Percentiles rank a stretch among this genome's conserved stretches.
Conservation (phyloP, 345 rosid species). For the Boechera stricta region DNA sequence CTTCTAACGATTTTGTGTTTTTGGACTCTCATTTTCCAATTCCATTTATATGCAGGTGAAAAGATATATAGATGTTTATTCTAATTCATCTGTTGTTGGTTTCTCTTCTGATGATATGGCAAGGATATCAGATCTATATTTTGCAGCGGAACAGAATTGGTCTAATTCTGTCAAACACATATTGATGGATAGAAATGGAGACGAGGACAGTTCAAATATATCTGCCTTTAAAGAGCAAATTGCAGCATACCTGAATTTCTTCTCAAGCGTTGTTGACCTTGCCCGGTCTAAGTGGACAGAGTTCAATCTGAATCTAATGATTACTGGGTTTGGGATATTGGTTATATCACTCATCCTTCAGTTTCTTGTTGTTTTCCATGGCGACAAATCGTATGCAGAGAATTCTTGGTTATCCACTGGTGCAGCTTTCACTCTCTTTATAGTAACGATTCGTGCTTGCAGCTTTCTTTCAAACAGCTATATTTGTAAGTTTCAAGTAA, state of each 20-base stretch:
- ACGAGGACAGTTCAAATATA: conserved; percentile 38
- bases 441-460: conserved; percentile 72
- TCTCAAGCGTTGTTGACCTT: conserved; percentile 72
- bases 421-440: conserved; percentile 50
- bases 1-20: conserved; percentile 3
- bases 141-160: conserved; percentile 65
- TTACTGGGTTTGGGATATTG: conserved; percentile 71
- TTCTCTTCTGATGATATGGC: conserved; percentile 83
- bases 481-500: conserved; percentile 66
- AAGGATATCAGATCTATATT: conserved; percentile 63
- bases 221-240: conserved; percentile 59
- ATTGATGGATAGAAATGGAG: conserved; percentile 45
- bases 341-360: conserved; percentile 60
- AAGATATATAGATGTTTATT: conserved; percentile 87
- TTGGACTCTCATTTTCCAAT: conserved; percentile 16
- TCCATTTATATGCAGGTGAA: conserved; percentile 64
- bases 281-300: conserved; percentile 98
- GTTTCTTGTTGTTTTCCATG: conserved; percentile 51
- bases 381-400: conserved; percentile 46
- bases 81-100: conserved; percentile 90
- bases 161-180: conserved; percentile 48
- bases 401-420: conserved; percentile 54
- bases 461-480: conserved; percentile 95
- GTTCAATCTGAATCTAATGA: conserved; percentile 82
- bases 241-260: conserved; percentile 62